Base-by-base conservation (phyloP, 345 rosid genomes). In the Eucalyptus albens region DNA sequence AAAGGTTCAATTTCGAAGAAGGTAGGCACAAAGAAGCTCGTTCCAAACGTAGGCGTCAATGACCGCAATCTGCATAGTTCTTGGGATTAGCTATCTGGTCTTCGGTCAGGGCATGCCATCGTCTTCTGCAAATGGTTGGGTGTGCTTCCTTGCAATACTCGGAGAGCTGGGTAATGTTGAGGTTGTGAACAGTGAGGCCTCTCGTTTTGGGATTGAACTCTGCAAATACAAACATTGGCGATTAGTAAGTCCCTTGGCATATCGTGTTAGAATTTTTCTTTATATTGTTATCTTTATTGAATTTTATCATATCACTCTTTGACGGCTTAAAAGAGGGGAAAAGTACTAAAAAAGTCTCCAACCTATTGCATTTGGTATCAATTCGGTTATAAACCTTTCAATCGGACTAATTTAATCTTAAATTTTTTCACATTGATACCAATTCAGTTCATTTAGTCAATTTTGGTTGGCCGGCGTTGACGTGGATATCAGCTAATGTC, bases 31-130 rank as follows among this genome's bases (percentile, higher is more conserved):
- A 88, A 97, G 95, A 40, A 97, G 94, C 89, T 95, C 93, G 86
- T 97, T 97, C 99, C 99, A 97, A 15, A 95, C 96, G 91, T 97
- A 96, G 97, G 88, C 96, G 95, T 99, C 99, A 96, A 88, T 96
- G 99, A 88, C 93, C 92, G 88, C 98, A 97, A 90, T 96, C 99
- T 40, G 99, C 94, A 65, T 95, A 95, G 59, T 93, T 94, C 62
- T 86, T 92, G 26, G 99, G 98, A 88, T 96, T 91, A 13, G 92
- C 67, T 51, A 88, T 44, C 87, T 96, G 94, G 26, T 93, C 90
- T 88, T 95, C 92, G 3, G 92, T 94, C 59, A 93, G 65, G 5
- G 95, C 90, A 42, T 93, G 96, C 97, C 98, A 97, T 88, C 94
- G 97, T 89, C 92, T 95, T 88, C 95, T 92, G 87, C 95, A 93